These are phyloP conservation scores for Hygrocybe coccinea DNA, from an alignment of 768 basidiomycete species.

Conservation along the genomic window DNA sequence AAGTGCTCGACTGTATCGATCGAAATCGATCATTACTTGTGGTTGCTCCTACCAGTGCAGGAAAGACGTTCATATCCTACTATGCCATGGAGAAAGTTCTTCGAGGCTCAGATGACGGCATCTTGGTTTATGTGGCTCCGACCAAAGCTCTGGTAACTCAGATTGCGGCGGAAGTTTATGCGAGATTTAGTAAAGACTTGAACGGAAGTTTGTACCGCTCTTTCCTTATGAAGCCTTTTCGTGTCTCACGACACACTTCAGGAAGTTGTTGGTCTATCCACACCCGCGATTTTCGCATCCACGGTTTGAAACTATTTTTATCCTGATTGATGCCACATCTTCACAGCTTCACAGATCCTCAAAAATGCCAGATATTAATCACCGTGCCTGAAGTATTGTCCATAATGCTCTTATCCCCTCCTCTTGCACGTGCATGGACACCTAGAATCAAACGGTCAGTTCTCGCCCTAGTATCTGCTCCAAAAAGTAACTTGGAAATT, in stretches of 20 bases:
- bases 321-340: background rate
- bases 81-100: constrained; percentile 73
- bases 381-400: constrained; percentile 70
- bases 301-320: constrained; percentile 21
- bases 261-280: constrained; percentile 62
- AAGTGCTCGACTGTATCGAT: constrained; percentile 63
- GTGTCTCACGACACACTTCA: constrained; percentile 19
- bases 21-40: constrained; percentile 55
- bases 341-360: constrained; percentile 36
- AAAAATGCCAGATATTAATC: constrained; percentile 66
- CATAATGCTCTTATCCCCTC: constrained; percentile 65
- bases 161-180: constrained; percentile 70
- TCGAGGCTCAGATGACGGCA: constrained; percentile 56
- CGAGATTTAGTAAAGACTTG: constrained; percentile 52
- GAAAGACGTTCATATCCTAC: constrained; percentile 74
- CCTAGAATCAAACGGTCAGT: constrained; percentile 55
- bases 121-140: constrained; percentile 69
- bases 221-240: background rate
- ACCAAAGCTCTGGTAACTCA: constrained; percentile 72
- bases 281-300: constrained; percentile 57
- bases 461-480: background rate
- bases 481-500: constrained; percentile 2
- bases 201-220: constrained; percentile 36
- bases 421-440: constrained; percentile 56
- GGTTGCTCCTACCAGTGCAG: constrained; percentile 70